Base-by-base conservation (phyloP, 257 asterid species). In the Handroanthus guayacan region DNA sequence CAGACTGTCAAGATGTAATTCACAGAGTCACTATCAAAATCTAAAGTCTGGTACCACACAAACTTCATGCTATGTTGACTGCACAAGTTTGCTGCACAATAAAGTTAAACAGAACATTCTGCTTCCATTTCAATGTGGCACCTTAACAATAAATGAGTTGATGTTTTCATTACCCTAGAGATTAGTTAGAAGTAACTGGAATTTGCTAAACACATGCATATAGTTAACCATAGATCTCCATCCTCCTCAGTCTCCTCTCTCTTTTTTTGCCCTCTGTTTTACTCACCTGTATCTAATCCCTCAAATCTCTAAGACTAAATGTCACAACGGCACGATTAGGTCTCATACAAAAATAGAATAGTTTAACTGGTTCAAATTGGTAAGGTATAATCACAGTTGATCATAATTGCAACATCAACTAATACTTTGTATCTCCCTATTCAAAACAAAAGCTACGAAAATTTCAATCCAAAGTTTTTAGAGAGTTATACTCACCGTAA, bases 401-500 rank as follows among this genome's bases (percentile, higher is more conserved):
- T 31, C 13, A 25, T 69, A 68, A 44, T 16, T 45, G 41, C 72
- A 14, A 75, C 39, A 11, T 34, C 56, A 57, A 54, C 31, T 69
- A 69, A 54, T 64, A 74, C 45, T 70, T 80, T 20, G 60, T 10
- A 63, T 74, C 78, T 31, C 67, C 75, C 52, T 55, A 3, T 17
- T 43, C 62, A 54, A 18, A 70, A 70, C 57, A 9, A 47, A 48
- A 47, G 65, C 54, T 51, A 71, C 34, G 34, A 56, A 9, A 61
- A 47, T 58, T 51, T 47, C 60, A 63, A 12, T 74, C 52, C 39
- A 67, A 65, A 9, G 44, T 36, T 54, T 25, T 62, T 41, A 75
- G 64, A 31, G n/a, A 71, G 39, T 45, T 4, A 60, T 72, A 84
- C 99, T 87, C 84, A 92, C 99, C 67, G 98, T 95, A 67, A 95